phyloP scores from a whole-genome alignment of 345 rosid genomes.

The Murraya koenigii region DNA sequence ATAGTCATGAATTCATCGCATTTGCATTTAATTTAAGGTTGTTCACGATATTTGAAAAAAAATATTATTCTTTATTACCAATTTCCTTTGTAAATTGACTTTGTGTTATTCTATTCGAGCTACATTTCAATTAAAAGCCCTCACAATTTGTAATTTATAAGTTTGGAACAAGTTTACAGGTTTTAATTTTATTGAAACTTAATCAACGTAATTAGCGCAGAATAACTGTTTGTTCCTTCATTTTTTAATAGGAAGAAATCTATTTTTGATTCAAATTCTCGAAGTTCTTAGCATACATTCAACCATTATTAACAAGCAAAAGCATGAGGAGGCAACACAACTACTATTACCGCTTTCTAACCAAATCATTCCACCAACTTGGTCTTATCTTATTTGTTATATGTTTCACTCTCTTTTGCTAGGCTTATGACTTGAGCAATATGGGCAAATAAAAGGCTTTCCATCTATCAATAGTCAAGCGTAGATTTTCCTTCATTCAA shows the following conservation, averaged over 20 bases:
- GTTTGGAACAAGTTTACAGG: neutral
- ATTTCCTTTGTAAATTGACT: slow-evolving; percentile 73
- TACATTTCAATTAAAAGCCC: slow-evolving; percentile 24
- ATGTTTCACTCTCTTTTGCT: too few species aligned
- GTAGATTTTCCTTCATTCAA: too few species aligned
- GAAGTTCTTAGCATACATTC: neutral
- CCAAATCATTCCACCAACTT: neutral
- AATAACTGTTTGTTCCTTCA: neutral
- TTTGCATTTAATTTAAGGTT: slow-evolving; percentile 72
- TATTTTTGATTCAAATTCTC: neutral
- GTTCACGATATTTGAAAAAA: slow-evolving; percentile 48
- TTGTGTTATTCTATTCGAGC: slow-evolving; percentile 72
- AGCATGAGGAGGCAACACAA: neutral
- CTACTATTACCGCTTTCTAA: neutral
- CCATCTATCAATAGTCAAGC: too few species aligned
- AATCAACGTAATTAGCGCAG: neutral
- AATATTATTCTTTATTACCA: slow-evolving; percentile 59
- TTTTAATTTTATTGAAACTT: neutral
- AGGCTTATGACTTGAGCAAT: too few species aligned
- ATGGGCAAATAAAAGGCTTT: too few species aligned
- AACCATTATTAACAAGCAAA: neutral
- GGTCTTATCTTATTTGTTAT: neutral
- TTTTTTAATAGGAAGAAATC: neutral
- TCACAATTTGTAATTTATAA: neutral
- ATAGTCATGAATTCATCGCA: too few species aligned